These are phyloP conservation scores for Pseudomassariella vexata DNA, from an alignment of 2,329 filamentous ascomycete genomes.

Conservation along the genomic window DNA sequence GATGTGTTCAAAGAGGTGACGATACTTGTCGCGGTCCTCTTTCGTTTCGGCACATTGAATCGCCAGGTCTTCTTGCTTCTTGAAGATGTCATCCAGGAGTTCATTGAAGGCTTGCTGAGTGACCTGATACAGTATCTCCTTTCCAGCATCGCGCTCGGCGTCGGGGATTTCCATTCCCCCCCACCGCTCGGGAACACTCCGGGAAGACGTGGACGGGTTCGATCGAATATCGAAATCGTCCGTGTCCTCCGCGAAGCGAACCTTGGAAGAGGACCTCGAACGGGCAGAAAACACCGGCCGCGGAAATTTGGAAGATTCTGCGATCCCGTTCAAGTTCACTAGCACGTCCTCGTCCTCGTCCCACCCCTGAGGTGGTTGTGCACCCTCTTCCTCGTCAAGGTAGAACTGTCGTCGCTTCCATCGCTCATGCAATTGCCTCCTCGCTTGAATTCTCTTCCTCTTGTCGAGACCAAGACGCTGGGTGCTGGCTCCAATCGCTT, in stretches of 20 bases:
- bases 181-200: conserved; percentile 68
- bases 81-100: conserved; percentile 81
- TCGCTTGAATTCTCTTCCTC: conserved; percentile 35
- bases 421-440: conserved; percentile 57
- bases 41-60: conserved; percentile 61
- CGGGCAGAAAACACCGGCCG: conserved; percentile 38
- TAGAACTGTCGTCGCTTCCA: conserved; percentile 79
- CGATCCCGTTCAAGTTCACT: conserved; percentile 27
- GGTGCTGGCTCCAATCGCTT: conserved; percentile 25
- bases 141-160: conserved; percentile 75
- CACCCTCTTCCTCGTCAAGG: conserved; percentile 78
- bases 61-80: conserved; percentile 70
- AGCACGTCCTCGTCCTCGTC: conserved; percentile 54
- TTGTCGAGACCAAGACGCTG: conserved; percentile 30
- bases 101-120: conserved; percentile 93
- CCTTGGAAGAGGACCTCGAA: conserved; percentile 73
- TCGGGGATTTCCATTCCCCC: conserved; percentile 74
- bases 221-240: conserved; percentile 66
- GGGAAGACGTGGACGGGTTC: conserved; percentile 67
- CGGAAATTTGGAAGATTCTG: conserved; percentile 38
- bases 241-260: conserved; percentile 67
- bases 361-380: conserved; percentile 58
- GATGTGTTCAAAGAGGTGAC: conserved; percentile 39
- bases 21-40: conserved; percentile 52
- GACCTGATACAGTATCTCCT: conserved; percentile 85